Base-by-base conservation (phyloP, 768 basidiomycete genomes). In the Clitopilus hobsonii region DNA sequence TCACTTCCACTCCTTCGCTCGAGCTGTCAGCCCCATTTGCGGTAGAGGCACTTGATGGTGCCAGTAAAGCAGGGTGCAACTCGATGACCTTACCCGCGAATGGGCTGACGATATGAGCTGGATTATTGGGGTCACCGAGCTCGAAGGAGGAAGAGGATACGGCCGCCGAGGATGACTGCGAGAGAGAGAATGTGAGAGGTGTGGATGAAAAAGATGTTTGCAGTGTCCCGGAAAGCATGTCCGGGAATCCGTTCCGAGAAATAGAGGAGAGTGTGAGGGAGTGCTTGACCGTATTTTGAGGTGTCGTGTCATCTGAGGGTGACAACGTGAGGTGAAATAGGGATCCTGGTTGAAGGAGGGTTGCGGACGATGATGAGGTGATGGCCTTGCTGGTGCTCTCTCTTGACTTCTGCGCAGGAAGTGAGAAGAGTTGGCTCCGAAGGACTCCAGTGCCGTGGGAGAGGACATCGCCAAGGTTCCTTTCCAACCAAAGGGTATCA, bases 401-500 rank as follows among this genome's bases (percentile, higher is more conserved):
- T n/a, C n/a, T n/a, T n/a, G n/a, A n/a, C n/a, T n/a, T n/a, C n/a
- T n/a, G n/a, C n/a, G 29, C 5, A 20, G 54, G 27, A 16, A 18
- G 49, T 28, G 29, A 20, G 25, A 28, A 11, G 8, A 20, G 54
- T 38, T 6, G 28, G 14, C 48, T 48, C 49, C 14, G 32, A 16
- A 52, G 52, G 18, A 13, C 14, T 14, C 47, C 48, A 41, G 57
- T 57, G 14, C 68, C 69, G 1, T 63, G 45, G 7, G 49, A 28
- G 25, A 69, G 45, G 3, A 70, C 56, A 1, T 56, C 54, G 2
- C 52, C 52, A 16, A 65, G 32, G 29, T 71, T 71, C 38, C 69
- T 58, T 56, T 75, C 74, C 29, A 75, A 51, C 74, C 72, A 75
- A 3, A 72, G 48, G 3, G 71, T 73, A 54, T 74, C 71, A n/a